Base-by-base conservation (phyloP, 2,329 filamentous ascomycete genomes). In the Trichoderma guizhouense region DNA sequence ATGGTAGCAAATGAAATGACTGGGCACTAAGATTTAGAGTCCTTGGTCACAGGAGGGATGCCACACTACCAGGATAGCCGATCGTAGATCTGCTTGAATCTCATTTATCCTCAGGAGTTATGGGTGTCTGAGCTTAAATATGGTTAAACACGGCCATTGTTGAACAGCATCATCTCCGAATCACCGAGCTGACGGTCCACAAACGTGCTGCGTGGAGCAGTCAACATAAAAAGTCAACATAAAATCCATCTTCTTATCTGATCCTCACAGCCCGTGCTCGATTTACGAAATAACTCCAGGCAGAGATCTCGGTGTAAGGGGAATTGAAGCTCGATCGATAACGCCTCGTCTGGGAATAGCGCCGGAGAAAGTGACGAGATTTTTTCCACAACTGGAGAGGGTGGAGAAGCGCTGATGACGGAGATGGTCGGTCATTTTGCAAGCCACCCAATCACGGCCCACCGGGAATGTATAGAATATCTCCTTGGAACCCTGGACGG, bases 401-500 rank as follows among this genome's bases (percentile, higher is more conserved):
- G 66, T 60, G 66, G 66, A 51, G 66, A 47, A 60, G 66, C n/a
- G 36, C 28, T 24, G 36, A 34, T 43, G 30, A 51, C 66, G 66
- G 66, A 61, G 66, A 69, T 60, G 66, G 55, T 69, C 66, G 66
- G 66, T 61, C 26, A 60, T 60, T 26, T 34, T 14, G 3, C 55
- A 61, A 61, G 66, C 55, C 66, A 69, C 55, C 66, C 66, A 69
- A 69, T 69, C 36, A 61, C 32, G 26, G 34, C 28, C 26, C 12
- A 21, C 18, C 51, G 53, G 53, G 15, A 24, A 7, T 24, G 32
- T 15, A 43, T n/a, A 51, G 24, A 24, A n/a, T 24, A 32, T 57
- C 65, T 60, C 34, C 65, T 69, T 24, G 28, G 55, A 34, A 61
- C 34, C 66, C 36, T 60, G 53, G 36, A 60, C 34, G 28, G 18